Conservation (phyloP, 2,329 filamentous ascomycete species). For the Colletotrichum tropicicola region DNA sequence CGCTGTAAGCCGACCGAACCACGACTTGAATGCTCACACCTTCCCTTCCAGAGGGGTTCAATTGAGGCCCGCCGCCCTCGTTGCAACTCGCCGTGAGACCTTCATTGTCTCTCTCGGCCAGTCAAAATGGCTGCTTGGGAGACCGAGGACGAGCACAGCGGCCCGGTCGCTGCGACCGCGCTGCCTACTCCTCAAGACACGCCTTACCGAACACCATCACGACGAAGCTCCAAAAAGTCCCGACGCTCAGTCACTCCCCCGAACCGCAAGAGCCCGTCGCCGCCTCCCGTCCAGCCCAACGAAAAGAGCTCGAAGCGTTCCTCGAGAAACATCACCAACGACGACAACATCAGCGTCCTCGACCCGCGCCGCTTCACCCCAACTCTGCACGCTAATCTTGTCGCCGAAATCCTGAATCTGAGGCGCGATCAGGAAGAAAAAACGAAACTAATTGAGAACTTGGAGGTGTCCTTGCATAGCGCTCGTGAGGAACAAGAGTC, state of each 20-base stretch:
- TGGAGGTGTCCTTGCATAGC: constrained; percentile 79
- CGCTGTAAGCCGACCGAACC: constrained; percentile 5
- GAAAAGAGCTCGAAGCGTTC: constrained; percentile 58
- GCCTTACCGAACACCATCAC: constrained; percentile 77
- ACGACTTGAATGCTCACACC: constrained; percentile 20
- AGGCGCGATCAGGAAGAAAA: constrained; percentile 93
- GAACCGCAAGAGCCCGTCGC: constrained; percentile 62
- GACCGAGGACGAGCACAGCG: constrained; percentile 69
- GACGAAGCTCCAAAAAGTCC: constrained; percentile 67
- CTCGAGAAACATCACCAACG: constrained; percentile 66
- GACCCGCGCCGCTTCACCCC: constrained; percentile 95
- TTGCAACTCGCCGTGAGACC: constrained; percentile 1
- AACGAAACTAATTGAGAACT: constrained; percentile 82
- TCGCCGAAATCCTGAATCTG: constrained; percentile 90
- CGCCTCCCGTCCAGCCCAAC: constrained; percentile 55
- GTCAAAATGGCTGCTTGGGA: constrained; percentile 65
- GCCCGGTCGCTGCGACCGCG: constrained; percentile 60
- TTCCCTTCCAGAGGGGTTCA: constrained; percentile 17
- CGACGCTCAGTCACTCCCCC: constrained; percentile 75
- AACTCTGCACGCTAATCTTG: constrained; percentile 91
- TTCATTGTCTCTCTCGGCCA: constrained; percentile 28
- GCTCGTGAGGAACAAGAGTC: constrained; percentile 79
- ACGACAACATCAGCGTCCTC: constrained; percentile 78
- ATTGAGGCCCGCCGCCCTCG: constrained; percentile 16
- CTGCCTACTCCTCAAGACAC: constrained; percentile 78